Evolutionary conservation across 345 rosid genomes (phyloP).

Genomic region (Schrenkiella parvula): DNA sequence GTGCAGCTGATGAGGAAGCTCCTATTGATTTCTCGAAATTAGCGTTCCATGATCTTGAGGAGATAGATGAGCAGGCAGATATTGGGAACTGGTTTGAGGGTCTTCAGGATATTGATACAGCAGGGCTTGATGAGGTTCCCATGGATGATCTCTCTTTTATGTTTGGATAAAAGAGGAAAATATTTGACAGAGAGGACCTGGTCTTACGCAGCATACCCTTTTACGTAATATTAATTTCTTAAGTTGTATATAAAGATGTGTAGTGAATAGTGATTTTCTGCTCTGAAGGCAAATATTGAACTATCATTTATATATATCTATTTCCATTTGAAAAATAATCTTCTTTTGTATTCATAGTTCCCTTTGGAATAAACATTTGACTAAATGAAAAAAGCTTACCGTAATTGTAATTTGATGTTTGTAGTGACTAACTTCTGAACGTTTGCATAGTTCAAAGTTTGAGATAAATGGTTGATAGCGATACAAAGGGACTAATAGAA

Average conservation of each 20-base stretch:
- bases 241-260: slow-evolving; percentile 15
- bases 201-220: neutral
- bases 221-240: neutral
- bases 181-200: slow-evolving; percentile 2
- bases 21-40: slow-evolving; percentile 46
- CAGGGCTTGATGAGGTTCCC: slow-evolving; percentile 81
- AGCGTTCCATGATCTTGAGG: slow-evolving; percentile 53
- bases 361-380: neutral
- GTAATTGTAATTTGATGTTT: neutral
- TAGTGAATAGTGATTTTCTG: slow-evolving; percentile 9
- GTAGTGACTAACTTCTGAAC: neutral
- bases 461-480: neutral
- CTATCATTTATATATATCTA: neutral
- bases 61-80: slow-evolving; percentile 57
- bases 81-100: slow-evolving; percentile 65
- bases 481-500: neutral
- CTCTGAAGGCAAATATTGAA: slow-evolving; percentile 10
- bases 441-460: neutral
- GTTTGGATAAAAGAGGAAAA: slow-evolving; percentile 23
- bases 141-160: slow-evolving; percentile 76
- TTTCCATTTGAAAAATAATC: neutral
- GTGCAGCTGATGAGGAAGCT: slow-evolving; percentile 36
- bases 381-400: neutral
- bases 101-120: slow-evolving; percentile 65
- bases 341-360: neutral